Evolutionary conservation across 805 yeast genomes (phyloP).

Genomic region (Metschnikowia gruessii): DNA sequence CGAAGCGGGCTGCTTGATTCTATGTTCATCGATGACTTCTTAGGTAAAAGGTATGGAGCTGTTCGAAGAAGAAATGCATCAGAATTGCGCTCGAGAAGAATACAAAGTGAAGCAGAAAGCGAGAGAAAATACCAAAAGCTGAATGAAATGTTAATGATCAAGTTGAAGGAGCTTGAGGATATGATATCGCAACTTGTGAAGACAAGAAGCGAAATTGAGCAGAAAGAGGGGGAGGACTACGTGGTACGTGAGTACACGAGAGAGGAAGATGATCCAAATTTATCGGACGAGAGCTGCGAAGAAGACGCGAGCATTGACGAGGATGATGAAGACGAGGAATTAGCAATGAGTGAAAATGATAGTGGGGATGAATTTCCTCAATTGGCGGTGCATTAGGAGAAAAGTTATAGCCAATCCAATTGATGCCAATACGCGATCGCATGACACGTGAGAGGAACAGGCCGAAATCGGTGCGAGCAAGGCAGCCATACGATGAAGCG

Average conservation of each 20-base stretch:
- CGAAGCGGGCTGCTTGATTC: conserved; percentile 41
- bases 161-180: conserved; percentile 7
- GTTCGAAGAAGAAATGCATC: conserved; percentile 8
- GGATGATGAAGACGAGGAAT: background rate
- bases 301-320: background rate
- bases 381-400: background rate
- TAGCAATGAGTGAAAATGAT: background rate
- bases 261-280: background rate
- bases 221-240: conserved; percentile 2
- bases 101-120: conserved; percentile 1
- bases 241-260: conserved; percentile 9
- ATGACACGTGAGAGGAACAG: background rate
- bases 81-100: conserved; percentile 4
- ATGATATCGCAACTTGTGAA: conserved; percentile 4
- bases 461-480: background rate
- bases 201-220: background rate
- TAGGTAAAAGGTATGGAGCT: conserved; percentile 29
- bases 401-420: too few species aligned
- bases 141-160: conserved; percentile 10
- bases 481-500: conserved; percentile 2
- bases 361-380: background rate
- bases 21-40: conserved; percentile 33
- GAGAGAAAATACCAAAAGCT: background rate
- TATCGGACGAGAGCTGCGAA: background rate
- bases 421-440: background rate